Evolutionary conservation across 2,329 filamentous ascomycete genomes (phyloP), one percentile per base, ranked within the genome.

Genomic region (Monosporascus sp.): DNA sequence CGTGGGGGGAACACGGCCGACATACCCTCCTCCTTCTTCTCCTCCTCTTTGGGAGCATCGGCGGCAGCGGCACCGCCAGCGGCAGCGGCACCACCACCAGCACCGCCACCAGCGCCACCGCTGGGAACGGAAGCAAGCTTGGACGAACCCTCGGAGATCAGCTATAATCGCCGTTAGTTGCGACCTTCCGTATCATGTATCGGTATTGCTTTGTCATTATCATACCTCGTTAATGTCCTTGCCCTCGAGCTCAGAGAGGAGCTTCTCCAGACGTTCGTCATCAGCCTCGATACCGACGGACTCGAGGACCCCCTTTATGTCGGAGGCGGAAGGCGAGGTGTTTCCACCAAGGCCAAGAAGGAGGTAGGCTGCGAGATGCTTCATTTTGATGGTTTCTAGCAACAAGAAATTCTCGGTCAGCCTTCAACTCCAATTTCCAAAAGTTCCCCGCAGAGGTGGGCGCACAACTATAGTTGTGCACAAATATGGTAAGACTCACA

Each of bases 311-410:
- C 72, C 74, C 82, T 89, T 94, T 84, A 99, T 79, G 74, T 97
- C 92, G 65, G 77, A 76, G 69, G 89, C 90, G 63, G 89, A 91
- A 68, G 94, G 94, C 62, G 86, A 85, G 80, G 83, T 76, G 85
- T 97, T 97, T 80, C 94, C 94, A 75, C 84, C 93, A 68, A 97
- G 88, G 80, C 81, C 79, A 77, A 97, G 90, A 74, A 99, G 93
- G 73, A 99, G 91, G 86, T 96, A 97, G 75, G 94, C 93, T 75
- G 94, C 94, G 82, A 99, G 88, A 82, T 97, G 88, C 92, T 99
- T 97, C 94, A 99, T 97, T 91, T 87, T 96, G 76, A 68, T 67
- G 62, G 69, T 35, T 14, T 35, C 31, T 35, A 35, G 11, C 31
- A 14, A 35, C 1, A 14, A 35, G 31, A 35, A 35, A 35, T 14